These are phyloP conservation scores for Phytophthora pini DNA, from an alignment of 352 stramenopile genomes.

Conservation along the genomic window DNA sequence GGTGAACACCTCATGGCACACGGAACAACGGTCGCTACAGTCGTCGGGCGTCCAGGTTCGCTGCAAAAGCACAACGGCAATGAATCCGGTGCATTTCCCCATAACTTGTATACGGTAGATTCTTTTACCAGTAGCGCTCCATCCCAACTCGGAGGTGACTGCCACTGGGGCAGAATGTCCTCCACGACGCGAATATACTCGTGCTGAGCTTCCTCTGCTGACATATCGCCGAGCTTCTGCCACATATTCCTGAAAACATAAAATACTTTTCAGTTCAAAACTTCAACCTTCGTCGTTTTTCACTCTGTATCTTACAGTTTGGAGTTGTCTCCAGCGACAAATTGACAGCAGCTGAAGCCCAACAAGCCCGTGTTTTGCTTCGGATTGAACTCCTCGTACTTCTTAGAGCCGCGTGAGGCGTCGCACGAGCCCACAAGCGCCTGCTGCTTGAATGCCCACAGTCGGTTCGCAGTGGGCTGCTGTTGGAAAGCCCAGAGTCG, in stretches of 20 bases:
- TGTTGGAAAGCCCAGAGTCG: conserved; percentile 56
- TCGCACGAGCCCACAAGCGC: conserved; percentile 68
- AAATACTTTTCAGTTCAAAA: background rate
- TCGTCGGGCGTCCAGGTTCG: conserved; percentile 72
- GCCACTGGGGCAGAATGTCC: conserved; percentile 64
- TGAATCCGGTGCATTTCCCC: background rate
- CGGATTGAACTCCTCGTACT: conserved; percentile 42
- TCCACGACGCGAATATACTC: conserved; percentile 65
- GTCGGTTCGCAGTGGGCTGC: conserved; percentile 38
- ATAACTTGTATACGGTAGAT: background rate
- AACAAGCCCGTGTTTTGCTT: conserved; percentile 10
- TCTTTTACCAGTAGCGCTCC: conserved; percentile 58
- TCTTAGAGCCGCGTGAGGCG: conserved; percentile 51
- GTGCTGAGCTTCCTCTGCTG: conserved; percentile 45
- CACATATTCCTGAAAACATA: conserved; percentile 51
- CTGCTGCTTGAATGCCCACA: conserved; percentile 72
- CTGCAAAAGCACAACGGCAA: conserved; percentile 23
- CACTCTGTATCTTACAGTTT: conserved; percentile 44
- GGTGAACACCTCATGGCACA: conserved; percentile 71
- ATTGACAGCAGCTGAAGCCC: conserved; percentile 49
- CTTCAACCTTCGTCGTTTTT: background rate
- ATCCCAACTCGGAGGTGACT: conserved; percentile 53
- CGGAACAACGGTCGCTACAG: conserved; percentile 60
- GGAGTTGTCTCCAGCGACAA: conserved; percentile 53
- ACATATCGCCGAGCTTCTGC: conserved; percentile 68